Evolutionary conservation across 331 rosid genomes (phyloP).

Genomic region (Quercus lobata): DNA sequence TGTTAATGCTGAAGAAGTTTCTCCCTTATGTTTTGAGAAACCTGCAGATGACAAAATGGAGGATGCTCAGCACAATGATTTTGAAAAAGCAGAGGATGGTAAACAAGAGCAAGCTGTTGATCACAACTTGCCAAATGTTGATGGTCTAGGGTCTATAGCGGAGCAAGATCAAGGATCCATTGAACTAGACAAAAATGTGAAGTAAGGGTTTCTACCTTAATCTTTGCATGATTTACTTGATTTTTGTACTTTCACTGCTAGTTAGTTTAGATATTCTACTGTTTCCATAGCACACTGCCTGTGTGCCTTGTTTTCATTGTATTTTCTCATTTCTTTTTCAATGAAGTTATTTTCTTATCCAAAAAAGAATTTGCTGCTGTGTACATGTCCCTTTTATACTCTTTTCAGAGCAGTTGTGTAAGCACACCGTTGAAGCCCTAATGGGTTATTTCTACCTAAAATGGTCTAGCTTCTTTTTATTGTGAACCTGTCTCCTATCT

Average conservation of each 20-base stretch:
- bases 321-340: too few relatives aligned
- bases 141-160: constrained; percentile 22
- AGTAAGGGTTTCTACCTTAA: too few relatives aligned
- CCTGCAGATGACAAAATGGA: constrained; percentile 14
- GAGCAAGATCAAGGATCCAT: constrained; percentile 26
- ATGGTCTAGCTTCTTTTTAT: not conserved
- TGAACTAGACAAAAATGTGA: constrained; percentile 22
- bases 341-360: too few relatives aligned
- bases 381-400: not conserved
- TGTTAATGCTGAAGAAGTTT: constrained; percentile 8
- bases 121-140: constrained; percentile 19
- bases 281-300: too few relatives aligned
- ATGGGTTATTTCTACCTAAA: not conserved
- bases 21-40: constrained; percentile 17
- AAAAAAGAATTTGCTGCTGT: not conserved
- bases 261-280: too few relatives aligned
- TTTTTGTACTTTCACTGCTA: too few relatives aligned
- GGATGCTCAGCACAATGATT: constrained; percentile 15
- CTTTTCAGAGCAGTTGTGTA: too few relatives aligned
- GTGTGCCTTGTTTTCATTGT: too few relatives aligned
- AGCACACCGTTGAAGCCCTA: not conserved
- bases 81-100: constrained; percentile 25
- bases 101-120: constrained; percentile 16
- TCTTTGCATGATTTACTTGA: too few relatives aligned
- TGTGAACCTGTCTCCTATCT: not conserved